Evolutionary conservation across 202 grass and related monocot genomes (phyloP), one percentile per base, ranked within the genome.

Genomic region (Brachypodium distachyon): DNA sequence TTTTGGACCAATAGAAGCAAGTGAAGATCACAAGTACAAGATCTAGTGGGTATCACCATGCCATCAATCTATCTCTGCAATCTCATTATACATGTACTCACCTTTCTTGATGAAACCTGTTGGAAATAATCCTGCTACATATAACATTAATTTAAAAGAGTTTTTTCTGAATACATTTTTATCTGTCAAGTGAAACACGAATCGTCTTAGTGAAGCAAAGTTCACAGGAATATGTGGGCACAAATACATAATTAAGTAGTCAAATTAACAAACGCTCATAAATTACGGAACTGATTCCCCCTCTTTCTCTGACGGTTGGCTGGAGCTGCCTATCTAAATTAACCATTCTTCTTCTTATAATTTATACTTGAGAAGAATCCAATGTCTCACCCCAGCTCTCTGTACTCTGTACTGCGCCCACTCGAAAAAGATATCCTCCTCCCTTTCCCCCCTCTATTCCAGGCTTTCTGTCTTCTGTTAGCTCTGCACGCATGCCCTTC

Each of bases 331-430:
- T 47, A 17, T 34, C n/a, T n/a, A n/a, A n/a, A n/a, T n/a, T n/a
- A n/a, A n/a, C n/a, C n/a, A 37, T 63, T 12, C 10, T 42, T 42
- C 61, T 67, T 80, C 64, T 60, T 81, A 7, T 69, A 61, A 84
- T n/a, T n/a, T 65, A 39, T 65, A 86, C 72, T 65, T 56, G 78
- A 77, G 78, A 77, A 77, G 65, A 77, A 77, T 82, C 72, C 31
- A 86, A 47, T 64, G 72, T 63, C 84, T 65, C 83, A 69, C n/a
- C n/a, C n/a, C n/a, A n/a, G n/a, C n/a, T n/a, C n/a, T n/a, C n/a
- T n/a, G n/a, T n/a, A n/a, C n/a, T 44, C 7, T 48, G 44, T 16
- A 4, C 46, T 31, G 38, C 54, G 72, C 72, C 72, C 64, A 77
- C 60, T 77, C 64, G 41, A 47, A 76, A 81, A 55, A 38, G 55